Conservation (phyloP, 192 early-diverging fungal species). For the Gryganskiella cystojenkinii region DNA sequence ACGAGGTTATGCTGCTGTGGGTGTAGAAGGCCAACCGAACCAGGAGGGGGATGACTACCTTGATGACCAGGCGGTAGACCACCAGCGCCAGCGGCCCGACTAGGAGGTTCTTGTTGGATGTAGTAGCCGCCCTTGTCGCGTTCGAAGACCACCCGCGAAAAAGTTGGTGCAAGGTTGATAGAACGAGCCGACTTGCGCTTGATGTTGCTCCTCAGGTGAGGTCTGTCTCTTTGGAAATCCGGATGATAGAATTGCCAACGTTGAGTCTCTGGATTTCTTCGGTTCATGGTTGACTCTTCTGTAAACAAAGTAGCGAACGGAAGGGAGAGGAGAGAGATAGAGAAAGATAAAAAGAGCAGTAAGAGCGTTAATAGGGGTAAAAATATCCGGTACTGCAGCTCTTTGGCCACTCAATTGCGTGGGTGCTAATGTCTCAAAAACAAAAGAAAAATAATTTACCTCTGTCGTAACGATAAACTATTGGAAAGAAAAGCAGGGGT, state of each 20-base stretch:
- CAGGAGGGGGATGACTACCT: neutral
- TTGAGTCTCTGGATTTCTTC: slow-evolving; percentile 65
- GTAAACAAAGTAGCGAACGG: neutral
- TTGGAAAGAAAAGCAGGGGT: neutral
- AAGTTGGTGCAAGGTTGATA: slow-evolving; percentile 35
- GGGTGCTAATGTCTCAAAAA: neutral
- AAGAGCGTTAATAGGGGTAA: neutral
- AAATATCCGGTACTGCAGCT: neutral
- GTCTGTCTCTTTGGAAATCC: slow-evolving; percentile 78
- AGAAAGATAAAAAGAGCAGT: slow-evolving; percentile 6
- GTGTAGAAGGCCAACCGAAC: neutral
- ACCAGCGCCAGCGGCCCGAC: slow-evolving; percentile 13
- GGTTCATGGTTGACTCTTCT: slow-evolving; percentile 61
- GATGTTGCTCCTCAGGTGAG: slow-evolving; percentile 74
- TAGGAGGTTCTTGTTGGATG: slow-evolving; percentile 31
- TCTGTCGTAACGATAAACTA: slow-evolving; percentile 46
- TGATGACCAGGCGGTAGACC: slow-evolving; percentile 2
- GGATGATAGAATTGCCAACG: slow-evolving; percentile 93
- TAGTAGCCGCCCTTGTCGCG: slow-evolving; percentile 41
- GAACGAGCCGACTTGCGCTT: slow-evolving; percentile 68
- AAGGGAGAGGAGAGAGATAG: neutral
- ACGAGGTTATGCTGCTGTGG: neutral
- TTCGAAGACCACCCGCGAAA: slow-evolving; percentile 45
- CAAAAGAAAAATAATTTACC: slow-evolving; percentile 5
- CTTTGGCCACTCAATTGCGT: no score